phyloP scores from a whole-genome alignment of 257 asterid genomes.

The Capsicum pubescens region DNA sequence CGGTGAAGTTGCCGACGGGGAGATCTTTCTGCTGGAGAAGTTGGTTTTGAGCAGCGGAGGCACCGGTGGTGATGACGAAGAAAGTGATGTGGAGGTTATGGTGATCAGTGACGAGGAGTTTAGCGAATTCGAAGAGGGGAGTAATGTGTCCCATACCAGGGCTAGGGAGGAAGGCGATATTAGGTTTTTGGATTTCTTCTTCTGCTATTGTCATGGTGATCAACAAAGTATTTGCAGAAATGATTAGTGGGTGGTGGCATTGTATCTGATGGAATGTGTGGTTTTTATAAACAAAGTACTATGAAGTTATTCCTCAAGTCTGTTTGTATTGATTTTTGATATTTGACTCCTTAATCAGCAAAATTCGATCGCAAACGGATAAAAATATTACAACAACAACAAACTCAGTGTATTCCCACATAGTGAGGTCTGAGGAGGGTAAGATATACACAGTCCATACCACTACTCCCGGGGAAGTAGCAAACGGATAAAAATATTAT shows the following conservation, averaged over 20 bases:
- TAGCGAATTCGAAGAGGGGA: conserved; percentile 50
- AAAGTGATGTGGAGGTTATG: conserved; percentile 46
- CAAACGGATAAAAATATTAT: too few species aligned
- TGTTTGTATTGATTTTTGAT: too few species aligned
- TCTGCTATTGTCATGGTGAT: not conserved
- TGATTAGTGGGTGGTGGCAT: not conserved
- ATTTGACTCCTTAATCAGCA: too few species aligned
- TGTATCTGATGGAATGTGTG: not conserved
- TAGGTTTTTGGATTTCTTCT: conserved; percentile 23
- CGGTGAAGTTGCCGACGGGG: conserved; percentile 31
- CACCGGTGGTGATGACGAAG: conserved; percentile 44
- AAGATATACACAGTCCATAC: too few species aligned
- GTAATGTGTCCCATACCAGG: conserved; percentile 59
- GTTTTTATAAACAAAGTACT: too few species aligned
- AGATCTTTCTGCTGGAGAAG: conserved; percentile 33
- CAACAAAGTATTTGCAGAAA: not conserved
- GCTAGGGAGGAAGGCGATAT: conserved; percentile 49
- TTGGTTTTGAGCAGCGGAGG: conserved; percentile 48
- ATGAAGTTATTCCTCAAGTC: too few species aligned
- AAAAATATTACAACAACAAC: too few species aligned
- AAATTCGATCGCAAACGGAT: too few species aligned
- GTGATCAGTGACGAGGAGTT: conserved; percentile 33
- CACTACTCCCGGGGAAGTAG: too few species aligned
- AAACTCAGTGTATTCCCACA: too few species aligned
- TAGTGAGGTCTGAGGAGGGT: too few species aligned